Evolutionary conservation across 2,329 filamentous ascomycete species (phyloP).

Genomic region (Passalora sequoiae): DNA sequence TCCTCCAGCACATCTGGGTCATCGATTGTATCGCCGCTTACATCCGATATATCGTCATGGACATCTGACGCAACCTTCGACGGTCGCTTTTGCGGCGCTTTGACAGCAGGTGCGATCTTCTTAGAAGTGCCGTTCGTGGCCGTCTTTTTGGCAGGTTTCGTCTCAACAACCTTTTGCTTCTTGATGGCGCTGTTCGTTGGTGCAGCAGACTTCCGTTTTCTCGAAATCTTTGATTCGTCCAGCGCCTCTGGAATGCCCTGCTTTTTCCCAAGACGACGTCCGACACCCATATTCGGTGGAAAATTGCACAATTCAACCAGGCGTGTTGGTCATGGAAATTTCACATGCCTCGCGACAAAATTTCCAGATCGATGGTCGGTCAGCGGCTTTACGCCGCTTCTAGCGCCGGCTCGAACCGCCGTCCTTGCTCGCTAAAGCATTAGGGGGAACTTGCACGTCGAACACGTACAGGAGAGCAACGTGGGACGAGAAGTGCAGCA

Average conservation of each 20-base stretch:
- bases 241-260: constrained; percentile 81
- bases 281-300: constrained; percentile 21
- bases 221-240: constrained; percentile 68
- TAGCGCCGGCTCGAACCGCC: no score
- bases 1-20: constrained; percentile 42
- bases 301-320: no score
- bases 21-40: constrained; percentile 31
- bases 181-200: constrained; percentile 53
- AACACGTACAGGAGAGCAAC: no score
- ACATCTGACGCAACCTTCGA: constrained; percentile 22
- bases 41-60: constrained; percentile 23
- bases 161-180: constrained; percentile 59
- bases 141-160: constrained; percentile 38
- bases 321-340: no score
- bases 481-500: no score
- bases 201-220: constrained; percentile 76
- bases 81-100: constrained; percentile 33
- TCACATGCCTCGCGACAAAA: no score
- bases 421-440: no score
- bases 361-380: no score
- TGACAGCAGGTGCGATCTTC: constrained; percentile 12
- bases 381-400: no score
- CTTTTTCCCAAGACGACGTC: constrained; percentile 52
- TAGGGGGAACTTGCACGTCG: no score
- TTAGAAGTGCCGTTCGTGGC: constrained; percentile 32